Evolutionary conservation across 768 basidiomycete genomes (phyloP).

Genomic region (Russula brevipes): DNA sequence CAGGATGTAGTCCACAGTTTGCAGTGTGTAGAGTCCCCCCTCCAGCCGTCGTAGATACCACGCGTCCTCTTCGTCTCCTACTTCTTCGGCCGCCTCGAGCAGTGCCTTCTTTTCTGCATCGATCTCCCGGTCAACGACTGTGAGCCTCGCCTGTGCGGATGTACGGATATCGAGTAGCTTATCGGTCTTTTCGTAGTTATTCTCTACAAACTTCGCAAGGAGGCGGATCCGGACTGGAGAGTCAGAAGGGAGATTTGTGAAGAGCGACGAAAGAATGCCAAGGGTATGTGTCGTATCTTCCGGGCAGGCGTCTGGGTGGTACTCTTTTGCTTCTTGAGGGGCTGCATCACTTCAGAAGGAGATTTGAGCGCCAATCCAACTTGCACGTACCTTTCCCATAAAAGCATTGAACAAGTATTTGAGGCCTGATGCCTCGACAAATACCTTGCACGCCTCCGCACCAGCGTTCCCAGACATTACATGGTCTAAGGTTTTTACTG

Average conservation of each 20-base stretch:
- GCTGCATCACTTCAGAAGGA: conserved; percentile 15
- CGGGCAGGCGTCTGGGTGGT: conserved; percentile 46
- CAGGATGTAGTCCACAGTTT: conserved; percentile 89
- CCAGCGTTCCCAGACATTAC: conserved; percentile 79
- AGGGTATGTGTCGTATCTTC: conserved; percentile 88
- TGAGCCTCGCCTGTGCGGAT: conserved; percentile 55
- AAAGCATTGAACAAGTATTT: conserved; percentile 87
- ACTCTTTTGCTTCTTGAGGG: conserved; percentile 60
- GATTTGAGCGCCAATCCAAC: conserved; percentile 20
- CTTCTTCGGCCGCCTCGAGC: conserved; percentile 50
- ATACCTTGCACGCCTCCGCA: conserved; percentile 66
- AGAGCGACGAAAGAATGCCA: conserved; percentile 81
- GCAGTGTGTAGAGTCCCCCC: conserved; percentile 80
- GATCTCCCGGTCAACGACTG: conserved; percentile 59
- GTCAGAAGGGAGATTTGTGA: conserved; percentile 83
- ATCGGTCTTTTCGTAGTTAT: conserved; percentile 90
- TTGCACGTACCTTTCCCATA: conserved; percentile 82
- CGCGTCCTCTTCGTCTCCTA: conserved; percentile 56
- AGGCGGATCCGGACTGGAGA: conserved; percentile 74
- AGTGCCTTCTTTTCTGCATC: conserved; percentile 63
- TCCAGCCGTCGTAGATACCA: conserved; percentile 88
- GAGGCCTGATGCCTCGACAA: conserved; percentile 82
- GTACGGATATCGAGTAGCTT: conserved; percentile 87
- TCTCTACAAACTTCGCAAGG: conserved; percentile 90
- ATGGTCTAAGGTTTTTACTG: conserved; percentile 89